Base-by-base conservation (phyloP, 2,329 filamentous ascomycete species). In the Talaromyces sp. region DNA sequence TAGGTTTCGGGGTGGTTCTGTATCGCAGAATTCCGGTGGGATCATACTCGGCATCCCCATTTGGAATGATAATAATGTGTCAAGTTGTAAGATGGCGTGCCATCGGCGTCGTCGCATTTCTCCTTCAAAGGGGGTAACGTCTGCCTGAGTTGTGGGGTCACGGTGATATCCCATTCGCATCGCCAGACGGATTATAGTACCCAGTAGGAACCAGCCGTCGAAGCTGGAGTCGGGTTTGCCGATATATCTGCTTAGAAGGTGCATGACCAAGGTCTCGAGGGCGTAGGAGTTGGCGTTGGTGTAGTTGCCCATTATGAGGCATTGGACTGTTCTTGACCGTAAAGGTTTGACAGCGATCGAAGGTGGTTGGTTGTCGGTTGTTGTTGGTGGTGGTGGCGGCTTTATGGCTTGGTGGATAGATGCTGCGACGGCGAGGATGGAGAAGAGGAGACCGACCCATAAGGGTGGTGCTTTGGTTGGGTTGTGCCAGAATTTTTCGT, bases 1-100 rank as follows among this genome's bases (percentile, higher is more conserved):
- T 17, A 85, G 66, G 65, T 87, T 85, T 13, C 75, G 71, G 8
- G 83, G 83, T 19, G 78, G 66, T 2, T 69, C 64, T 0, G 81
- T 84, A 64, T 87, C 84, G 41, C 78, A 80, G 56, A 84, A 81
- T 53, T 84, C 79, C 17, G 77, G 75, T 53, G 80, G 75, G 45
- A 84, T 75, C 77, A 84, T 81, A 63, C 78, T 79, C 2, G 84
- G 84, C 33, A 87, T 71, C 2, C 84, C 84, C 62, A 86, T 76
- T 63, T 86, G 82, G 65, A 85, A 85, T 2, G 80, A 78, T 1
- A 81, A 77, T 11, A 86, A 70, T 5, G 82, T 67, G 62, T 86
- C 84, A 56, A 86, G 75, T 65, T 85, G 82, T 15, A 63, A 61
- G 8, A 67, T 63, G 53, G 64, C 64, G 28, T 67, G 64, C 71